Percentiles rank a stretch among this genome's conserved stretches.
These are phyloP conservation scores for Immersiporthe knoxdaviesiana DNA, from an alignment of 2,329 filamentous ascomycete species.

Conservation along the genomic window DNA sequence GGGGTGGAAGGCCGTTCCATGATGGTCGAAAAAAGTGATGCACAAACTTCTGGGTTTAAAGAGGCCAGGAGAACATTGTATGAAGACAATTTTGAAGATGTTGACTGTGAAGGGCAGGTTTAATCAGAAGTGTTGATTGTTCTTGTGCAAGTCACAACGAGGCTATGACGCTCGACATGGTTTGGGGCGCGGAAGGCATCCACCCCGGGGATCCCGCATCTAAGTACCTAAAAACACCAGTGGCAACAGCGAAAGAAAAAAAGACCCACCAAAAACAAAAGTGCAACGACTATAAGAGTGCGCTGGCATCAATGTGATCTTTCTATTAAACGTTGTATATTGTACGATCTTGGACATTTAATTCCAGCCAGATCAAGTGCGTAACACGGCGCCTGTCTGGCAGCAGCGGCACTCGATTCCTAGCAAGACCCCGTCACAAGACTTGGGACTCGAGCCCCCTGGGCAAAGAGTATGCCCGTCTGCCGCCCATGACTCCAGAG, in stretches of 20 bases:
- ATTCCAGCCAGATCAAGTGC: not conserved
- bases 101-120: not conserved
- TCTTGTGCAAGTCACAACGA: not conserved
- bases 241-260: slow-evolving; percentile 6
- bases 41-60: not conserved
- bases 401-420: not conserved
- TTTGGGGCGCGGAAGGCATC: slow-evolving; percentile 26
- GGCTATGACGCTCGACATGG: slow-evolving; percentile 16
- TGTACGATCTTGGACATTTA: slow-evolving; percentile 3
- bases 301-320: not conserved
- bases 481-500: not conserved
- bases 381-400: not conserved
- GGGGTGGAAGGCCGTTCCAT: slow-evolving; percentile 57
- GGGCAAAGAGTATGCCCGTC: slow-evolving; percentile 2
- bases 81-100: not conserved
- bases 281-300: not conserved
- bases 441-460: not conserved
- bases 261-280: no score
- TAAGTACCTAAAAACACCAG: not conserved
- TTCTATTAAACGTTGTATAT: slow-evolving; percentile 1
- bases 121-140: not conserved
- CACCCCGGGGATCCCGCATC: slow-evolving; percentile 16
- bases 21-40: not conserved
- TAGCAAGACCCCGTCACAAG: not conserved
- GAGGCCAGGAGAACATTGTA: no score